A percentile compares a stretch with the other conserved stretches of the same genome.
Evolutionary conservation across 1,284 basidiomycete genomes (phyloP).

Genomic region (Schizophyllum commune): DNA sequence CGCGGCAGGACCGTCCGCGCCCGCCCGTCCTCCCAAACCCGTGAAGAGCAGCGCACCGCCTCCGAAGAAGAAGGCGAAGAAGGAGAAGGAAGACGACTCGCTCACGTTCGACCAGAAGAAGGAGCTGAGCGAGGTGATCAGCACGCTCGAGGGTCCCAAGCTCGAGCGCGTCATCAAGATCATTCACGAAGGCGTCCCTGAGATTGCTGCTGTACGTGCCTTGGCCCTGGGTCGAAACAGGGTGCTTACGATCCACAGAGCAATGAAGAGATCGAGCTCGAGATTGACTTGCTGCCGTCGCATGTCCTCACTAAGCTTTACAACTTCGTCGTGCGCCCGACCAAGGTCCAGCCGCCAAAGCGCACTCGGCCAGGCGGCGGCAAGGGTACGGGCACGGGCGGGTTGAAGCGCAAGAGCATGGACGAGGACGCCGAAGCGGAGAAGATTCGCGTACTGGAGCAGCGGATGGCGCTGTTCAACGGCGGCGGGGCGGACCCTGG

Average conservation of each 20-base stretch:
- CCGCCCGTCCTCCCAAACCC: conserved; percentile 22
- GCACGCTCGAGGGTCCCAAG: conserved; percentile 68
- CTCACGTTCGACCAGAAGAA: conserved; percentile 94
- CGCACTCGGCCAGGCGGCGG: conserved; percentile 47
- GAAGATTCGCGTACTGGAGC: conserved; percentile 84
- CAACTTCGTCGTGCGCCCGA: conserved; percentile 83
- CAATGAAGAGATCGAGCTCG: conserved; percentile 93
- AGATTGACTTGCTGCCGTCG: conserved; percentile 85
- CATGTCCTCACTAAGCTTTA: conserved; percentile 85
- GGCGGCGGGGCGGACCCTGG: conserved; percentile 41
- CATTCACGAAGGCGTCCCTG: conserved; percentile 84
- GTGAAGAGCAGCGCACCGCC: conserved; percentile 26
- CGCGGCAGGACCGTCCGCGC: background rate
- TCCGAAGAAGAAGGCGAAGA: conserved; percentile 48
- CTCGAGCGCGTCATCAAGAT: conserved; percentile 84
- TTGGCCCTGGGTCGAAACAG: conserved; percentile 3
- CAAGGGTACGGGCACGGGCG: conserved; percentile 78
- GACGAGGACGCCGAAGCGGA: conserved; percentile 84
- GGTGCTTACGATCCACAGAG: conserved; percentile 41
- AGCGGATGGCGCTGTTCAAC: conserved; percentile 71
- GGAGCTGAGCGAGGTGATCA: conserved; percentile 89
- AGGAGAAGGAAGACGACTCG: conserved; percentile 53
- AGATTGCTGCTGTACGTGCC: conserved; percentile 78
- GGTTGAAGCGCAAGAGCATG: conserved; percentile 86
- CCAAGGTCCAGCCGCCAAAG: conserved; percentile 52